Evolutionary conservation across 2,329 filamentous ascomycete species (phyloP).

Genomic region (Microdochium nivale): DNA sequence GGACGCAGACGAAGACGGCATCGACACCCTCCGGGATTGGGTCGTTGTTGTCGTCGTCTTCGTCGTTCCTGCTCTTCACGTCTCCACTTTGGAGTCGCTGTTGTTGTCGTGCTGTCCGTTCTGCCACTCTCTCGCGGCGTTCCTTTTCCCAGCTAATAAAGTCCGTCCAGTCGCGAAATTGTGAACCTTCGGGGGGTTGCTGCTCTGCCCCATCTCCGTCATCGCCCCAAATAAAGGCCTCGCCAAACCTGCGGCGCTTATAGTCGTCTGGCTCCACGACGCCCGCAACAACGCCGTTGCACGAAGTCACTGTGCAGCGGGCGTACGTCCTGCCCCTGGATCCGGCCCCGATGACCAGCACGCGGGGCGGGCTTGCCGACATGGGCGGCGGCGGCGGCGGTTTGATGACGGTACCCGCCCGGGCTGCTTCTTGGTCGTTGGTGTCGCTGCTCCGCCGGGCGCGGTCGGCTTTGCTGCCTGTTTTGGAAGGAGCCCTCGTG

Average conservation of each 20-base stretch:
- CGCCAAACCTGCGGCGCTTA: constrained; percentile 65
- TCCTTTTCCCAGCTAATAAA: constrained; percentile 65
- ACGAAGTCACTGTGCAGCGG: constrained; percentile 53
- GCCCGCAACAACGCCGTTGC: constrained; percentile 61
- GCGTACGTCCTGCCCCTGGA: constrained; percentile 72
- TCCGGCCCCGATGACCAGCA: constrained; percentile 77
- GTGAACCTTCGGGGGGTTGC: constrained; percentile 48
- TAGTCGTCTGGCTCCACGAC: constrained; percentile 75
- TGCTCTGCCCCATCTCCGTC: constrained; percentile 13
- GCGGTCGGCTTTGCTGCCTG: background rate
- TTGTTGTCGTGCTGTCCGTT: background rate
- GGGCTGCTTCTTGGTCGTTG: background rate
- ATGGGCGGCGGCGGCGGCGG: constrained; percentile 31
- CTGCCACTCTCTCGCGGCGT: constrained; percentile 42
- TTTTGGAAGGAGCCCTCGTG: background rate
- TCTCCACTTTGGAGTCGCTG: too few relatives aligned
- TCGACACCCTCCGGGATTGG: constrained; percentile 46
- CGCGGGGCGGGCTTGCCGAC: constrained; percentile 47
- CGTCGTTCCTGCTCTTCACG: background rate
- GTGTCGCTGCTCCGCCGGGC: background rate
- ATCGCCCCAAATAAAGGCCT: constrained; percentile 63
- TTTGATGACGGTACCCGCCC: background rate
- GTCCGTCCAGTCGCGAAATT: constrained; percentile 65
- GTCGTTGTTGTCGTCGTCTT: background rate
- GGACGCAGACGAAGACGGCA: constrained; percentile 54